These are phyloP conservation scores for Tylopilus cervinicoccineus DNA, from an alignment of 768 basidiomycete genomes.

Conservation along the genomic window DNA sequence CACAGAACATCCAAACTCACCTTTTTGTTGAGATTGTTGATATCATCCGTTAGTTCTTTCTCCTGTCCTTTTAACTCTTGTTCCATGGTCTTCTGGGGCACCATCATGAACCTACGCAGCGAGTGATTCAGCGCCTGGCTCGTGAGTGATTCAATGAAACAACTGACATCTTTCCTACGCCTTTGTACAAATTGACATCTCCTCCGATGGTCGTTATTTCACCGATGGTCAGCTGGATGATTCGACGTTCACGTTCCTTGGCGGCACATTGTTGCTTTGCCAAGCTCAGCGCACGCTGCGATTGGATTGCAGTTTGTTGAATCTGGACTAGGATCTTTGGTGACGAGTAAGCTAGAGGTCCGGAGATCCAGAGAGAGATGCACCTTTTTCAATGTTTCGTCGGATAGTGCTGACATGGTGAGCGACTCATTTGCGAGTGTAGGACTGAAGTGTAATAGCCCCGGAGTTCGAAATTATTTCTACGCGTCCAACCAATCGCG, in stretches of 20 bases:
- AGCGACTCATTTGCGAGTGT: constrained; percentile 9
- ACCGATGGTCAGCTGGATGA: constrained; percentile 83
- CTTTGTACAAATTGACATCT: constrained; percentile 84
- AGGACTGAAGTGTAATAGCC: neutral
- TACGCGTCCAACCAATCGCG: constrained; percentile 22
- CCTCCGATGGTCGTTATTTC: constrained; percentile 71
- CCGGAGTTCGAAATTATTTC: constrained; percentile 34
- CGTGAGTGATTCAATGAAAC: neutral
- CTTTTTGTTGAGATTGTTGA: constrained; percentile 81
- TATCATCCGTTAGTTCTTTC: constrained; percentile 81
- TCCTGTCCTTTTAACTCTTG: constrained; percentile 69
- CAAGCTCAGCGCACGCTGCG: constrained; percentile 72
- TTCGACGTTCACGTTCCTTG: constrained; percentile 88
- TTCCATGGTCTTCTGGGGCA: constrained; percentile 78
- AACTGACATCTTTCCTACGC: constrained; percentile 89
- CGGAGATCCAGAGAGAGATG: neutral
- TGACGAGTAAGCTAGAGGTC: constrained; percentile 15
- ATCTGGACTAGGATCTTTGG: constrained; percentile 87
- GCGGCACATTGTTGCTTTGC: constrained; percentile 69
- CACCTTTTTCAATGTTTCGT: constrained; percentile 83
- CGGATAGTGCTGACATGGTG: constrained; percentile 56
- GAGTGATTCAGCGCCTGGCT: neutral
- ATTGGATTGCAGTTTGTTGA: constrained; percentile 84
- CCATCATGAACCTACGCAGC: constrained; percentile 77
- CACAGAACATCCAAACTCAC: constrained; percentile 33